Base-by-base conservation (phyloP, 176 grass and related monocot species). In the Otatea glauca region DNA sequence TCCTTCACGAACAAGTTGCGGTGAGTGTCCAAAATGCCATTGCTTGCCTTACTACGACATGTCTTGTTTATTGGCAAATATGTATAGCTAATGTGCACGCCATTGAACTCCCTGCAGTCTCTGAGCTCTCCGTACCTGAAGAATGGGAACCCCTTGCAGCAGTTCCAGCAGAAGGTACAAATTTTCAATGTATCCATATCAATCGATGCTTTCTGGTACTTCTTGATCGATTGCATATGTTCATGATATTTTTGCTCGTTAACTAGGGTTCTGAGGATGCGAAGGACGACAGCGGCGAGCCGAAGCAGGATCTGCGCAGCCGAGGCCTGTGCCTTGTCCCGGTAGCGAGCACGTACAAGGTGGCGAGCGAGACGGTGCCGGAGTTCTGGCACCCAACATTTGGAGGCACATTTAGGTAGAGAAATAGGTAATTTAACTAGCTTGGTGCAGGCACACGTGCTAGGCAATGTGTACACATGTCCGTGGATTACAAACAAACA, bases 301-400 rank as follows among this genome's bases (percentile, higher is more conserved):
- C 59, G 14, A 92, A 85, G 75, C 58, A 87, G 70, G 93, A 98
- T 71, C 88, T 98, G 20, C 86, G 87, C 55, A 98, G 93, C 78
- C 89, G 91, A 79, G 96, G 96, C 4, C 69, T 98, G 76, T 98
- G 96, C 84, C 91, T 98, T 37, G 96, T 98, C 58, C 96, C 96
- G 7, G 87, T 98, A 64, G 87, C 96, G 41, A 98, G 66, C 77
- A 98, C 93, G 38, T 98, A 94, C 80, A 92, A 91, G 47, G 81
- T 98, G 81, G 91, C 89, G 5, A 93, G 89, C 79, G 96, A 98
- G 55, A 89, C 88, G 27, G 81, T 91, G 50, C 82, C 91, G 2
- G 96, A 98, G 81, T 98, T 95, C 87, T 98, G 96, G 96, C 90
- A 94, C 67, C 96, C 96, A 51, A 92, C 96, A 55, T 95, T 98